Conservation (phyloP, 208 protist genomes). For the Crithidia acanthocephali region DNA sequence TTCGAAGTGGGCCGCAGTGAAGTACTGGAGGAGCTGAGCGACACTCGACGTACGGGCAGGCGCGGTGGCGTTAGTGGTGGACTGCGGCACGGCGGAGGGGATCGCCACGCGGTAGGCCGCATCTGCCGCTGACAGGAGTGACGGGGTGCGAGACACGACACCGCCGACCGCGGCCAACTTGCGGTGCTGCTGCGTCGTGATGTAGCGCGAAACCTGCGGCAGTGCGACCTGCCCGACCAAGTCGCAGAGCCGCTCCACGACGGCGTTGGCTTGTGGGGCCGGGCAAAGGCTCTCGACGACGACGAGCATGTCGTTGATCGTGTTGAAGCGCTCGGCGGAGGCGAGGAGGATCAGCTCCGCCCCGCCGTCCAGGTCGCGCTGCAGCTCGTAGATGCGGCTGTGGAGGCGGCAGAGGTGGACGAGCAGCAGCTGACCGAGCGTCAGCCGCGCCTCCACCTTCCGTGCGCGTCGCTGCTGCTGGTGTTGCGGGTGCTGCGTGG, state of each 20-base stretch:
- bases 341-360: constrained; percentile 72
- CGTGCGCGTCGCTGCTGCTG: neutral
- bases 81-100: neutral
- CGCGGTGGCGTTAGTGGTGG: neutral
- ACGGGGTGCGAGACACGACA: neutral
- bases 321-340: constrained; percentile 67
- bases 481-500: too few species aligned
- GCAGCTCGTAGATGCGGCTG: constrained; percentile 58
- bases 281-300: constrained; percentile 47
- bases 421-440: constrained; percentile 63
- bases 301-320: constrained; percentile 71
- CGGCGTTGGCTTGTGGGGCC: neutral
- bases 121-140: constrained; percentile 12
- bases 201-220: constrained; percentile 52
- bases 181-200: constrained; percentile 40
- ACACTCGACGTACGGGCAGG: constrained; percentile 30
- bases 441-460: constrained; percentile 24
- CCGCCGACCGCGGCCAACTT: constrained; percentile 10
- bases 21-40: constrained; percentile 46
- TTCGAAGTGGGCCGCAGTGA: constrained; percentile 59
- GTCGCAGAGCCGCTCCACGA: constrained; percentile 34
- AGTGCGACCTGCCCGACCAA: constrained; percentile 43
- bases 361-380: constrained; percentile 72
- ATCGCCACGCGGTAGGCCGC: constrained; percentile 22
- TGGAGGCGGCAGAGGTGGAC: constrained; percentile 80